Percentiles rank a stretch among this genome's conserved stretches.
Conservation (phyloP, 768 basidiomycete genomes). For the Hysterangium stoloniferum region DNA sequence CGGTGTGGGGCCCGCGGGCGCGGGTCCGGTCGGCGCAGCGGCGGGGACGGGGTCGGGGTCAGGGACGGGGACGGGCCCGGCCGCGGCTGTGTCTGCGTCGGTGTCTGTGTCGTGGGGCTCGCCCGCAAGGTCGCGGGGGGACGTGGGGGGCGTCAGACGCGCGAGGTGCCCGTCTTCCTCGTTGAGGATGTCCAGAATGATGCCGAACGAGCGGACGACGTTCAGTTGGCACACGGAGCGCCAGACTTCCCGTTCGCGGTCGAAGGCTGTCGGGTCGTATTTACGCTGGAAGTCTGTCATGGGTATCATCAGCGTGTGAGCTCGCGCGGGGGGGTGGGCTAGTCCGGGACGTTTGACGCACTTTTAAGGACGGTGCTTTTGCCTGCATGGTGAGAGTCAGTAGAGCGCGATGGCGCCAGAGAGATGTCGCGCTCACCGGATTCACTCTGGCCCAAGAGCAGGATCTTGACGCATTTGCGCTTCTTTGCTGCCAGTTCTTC, state of each 20-base stretch:
- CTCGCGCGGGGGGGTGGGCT: neutral
- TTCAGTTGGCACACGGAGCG: slow-evolving; percentile 67
- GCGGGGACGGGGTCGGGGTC: neutral
- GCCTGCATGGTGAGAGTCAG: slow-evolving; percentile 1
- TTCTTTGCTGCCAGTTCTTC: slow-evolving; percentile 60
- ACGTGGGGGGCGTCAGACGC: slow-evolving; percentile 1
- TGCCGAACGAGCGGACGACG: slow-evolving; percentile 62
- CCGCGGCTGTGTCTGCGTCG: neutral
- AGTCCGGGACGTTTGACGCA: neutral
- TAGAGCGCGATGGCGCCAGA: slow-evolving; percentile 13
- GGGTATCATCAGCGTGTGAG: neutral
- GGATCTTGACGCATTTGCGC: slow-evolving; percentile 61
- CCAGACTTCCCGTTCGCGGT: slow-evolving; percentile 65
- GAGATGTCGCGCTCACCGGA: slow-evolving; percentile 62
- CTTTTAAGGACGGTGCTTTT: slow-evolving; percentile 11
- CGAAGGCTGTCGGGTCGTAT: slow-evolving; percentile 65
- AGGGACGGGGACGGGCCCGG: no score
- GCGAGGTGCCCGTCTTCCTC: slow-evolving; percentile 13
- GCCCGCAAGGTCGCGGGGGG: neutral
- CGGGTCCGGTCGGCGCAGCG: no score
- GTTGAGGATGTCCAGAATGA: slow-evolving; percentile 45
- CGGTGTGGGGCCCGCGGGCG: slow-evolving; percentile 1
- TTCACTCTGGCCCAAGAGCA: slow-evolving; percentile 78
- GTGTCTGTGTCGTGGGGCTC: neutral
- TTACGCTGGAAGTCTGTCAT: slow-evolving; percentile 68